These are phyloP conservation scores for Dothidotthia symphoricarpi DNA, from an alignment of 2,329 filamentous ascomycete species.

Conservation along the genomic window DNA sequence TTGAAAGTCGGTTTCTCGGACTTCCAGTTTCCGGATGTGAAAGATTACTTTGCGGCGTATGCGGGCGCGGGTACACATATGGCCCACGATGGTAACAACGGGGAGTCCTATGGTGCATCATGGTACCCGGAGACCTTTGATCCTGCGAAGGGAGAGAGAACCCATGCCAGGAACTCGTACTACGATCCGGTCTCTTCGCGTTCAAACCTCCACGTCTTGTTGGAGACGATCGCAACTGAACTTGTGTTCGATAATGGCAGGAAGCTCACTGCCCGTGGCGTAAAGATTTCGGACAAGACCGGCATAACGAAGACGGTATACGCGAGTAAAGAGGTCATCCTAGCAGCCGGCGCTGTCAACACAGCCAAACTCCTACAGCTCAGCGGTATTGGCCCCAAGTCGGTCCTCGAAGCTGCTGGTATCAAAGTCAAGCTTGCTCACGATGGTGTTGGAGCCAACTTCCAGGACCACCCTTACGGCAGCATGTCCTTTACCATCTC, in stretches of 20 bases:
- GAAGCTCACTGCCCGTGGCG: slow-evolving; percentile 23
- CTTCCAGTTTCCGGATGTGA: slow-evolving; percentile 29
- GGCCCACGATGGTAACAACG: slow-evolving; percentile 24
- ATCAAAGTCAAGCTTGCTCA: slow-evolving; percentile 27
- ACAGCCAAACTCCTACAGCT: slow-evolving; percentile 52
- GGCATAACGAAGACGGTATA: slow-evolving; percentile 18
- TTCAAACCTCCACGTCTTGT: slow-evolving; percentile 31
- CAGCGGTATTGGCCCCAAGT: slow-evolving; percentile 32
- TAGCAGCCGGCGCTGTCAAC: slow-evolving; percentile 59
- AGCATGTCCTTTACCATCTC: slow-evolving; percentile 20
- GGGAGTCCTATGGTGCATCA: slow-evolving; percentile 33
- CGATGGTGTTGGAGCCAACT: slow-evolving; percentile 35
- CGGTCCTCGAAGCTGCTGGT: slow-evolving; percentile 26
- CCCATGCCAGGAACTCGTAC: slow-evolving; percentile 33
- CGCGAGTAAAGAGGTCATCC: slow-evolving; percentile 53
- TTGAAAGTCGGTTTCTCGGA: slow-evolving; percentile 29
- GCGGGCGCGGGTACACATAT: slow-evolving; percentile 21
- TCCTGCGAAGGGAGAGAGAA: slow-evolving; percentile 29
- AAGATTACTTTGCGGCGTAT: slow-evolving; percentile 24
- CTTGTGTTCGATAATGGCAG: slow-evolving; percentile 23
- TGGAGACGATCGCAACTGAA: slow-evolving; percentile 20
- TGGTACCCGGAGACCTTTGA: slow-evolving; percentile 41
- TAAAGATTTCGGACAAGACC: slow-evolving; percentile 23
- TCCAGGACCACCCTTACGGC: slow-evolving; percentile 36
- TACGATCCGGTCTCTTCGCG: slow-evolving; percentile 29